phyloP scores from a whole-genome alignment of 768 basidiomycete genomes.

The Udeniomyces megalosporus region DNA sequence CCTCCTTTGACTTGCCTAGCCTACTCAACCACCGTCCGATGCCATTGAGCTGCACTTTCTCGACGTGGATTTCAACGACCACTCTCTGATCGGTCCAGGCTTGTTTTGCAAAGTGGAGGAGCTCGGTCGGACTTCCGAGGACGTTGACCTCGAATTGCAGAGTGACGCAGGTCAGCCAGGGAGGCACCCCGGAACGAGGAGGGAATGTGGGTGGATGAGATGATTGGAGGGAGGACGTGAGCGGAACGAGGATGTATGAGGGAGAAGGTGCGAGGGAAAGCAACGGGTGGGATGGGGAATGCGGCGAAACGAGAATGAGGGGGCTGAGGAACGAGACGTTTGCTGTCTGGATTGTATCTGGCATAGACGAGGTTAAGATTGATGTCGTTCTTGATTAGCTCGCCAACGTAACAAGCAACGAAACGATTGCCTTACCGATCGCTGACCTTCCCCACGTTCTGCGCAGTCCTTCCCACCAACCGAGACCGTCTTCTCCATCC shows the following conservation, averaged over 20 bases:
- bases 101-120: conserved; percentile 22
- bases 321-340: not conserved
- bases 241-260: conserved; percentile 2
- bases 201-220: conserved; percentile 3
- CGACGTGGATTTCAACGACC: conserved; percentile 16
- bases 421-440: not conserved
- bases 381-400: too few species aligned
- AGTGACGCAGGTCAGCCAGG: conserved; percentile 22
- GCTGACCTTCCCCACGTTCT: conserved; percentile 22
- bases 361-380: not conserved
- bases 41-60: conserved; percentile 16
- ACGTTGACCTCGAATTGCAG: conserved; percentile 19
- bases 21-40: conserved; percentile 20
- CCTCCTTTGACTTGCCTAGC: not conserved
- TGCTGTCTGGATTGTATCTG: not conserved
- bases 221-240: conserved; percentile 10
- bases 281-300: not conserved
- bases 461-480: conserved; percentile 21
- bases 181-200: not conserved
- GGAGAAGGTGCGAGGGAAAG: not conserved
- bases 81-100: conserved; percentile 22
- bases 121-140: conserved; percentile 19
- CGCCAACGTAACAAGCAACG: too few species aligned
- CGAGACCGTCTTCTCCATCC: not conserved
- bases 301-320: not conserved